Conservation (phyloP, 2,329 filamentous ascomycete species). For the Cladorrhinum sp. region DNA sequence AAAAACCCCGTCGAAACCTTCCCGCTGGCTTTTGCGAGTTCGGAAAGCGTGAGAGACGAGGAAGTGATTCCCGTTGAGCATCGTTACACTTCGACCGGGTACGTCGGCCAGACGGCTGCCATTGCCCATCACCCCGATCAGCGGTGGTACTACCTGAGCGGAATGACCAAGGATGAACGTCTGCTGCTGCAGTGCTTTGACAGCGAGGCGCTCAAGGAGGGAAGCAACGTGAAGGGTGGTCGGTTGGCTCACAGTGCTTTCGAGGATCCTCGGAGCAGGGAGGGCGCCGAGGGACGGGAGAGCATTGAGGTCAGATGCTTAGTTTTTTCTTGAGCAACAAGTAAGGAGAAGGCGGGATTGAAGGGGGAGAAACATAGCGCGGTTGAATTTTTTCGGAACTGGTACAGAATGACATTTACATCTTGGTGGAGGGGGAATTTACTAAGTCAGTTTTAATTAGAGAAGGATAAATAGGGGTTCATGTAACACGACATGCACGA, state of each 20-base stretch:
- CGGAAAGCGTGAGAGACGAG: conserved; percentile 55
- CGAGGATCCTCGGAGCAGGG: conserved; percentile 66
- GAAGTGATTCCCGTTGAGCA: conserved; percentile 73
- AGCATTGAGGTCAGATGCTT: conserved; percentile 87
- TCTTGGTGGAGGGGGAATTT: no score
- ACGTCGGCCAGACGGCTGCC: conserved; percentile 70
- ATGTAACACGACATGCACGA: no score
- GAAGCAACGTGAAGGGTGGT: conserved; percentile 49
- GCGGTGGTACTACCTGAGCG: conserved; percentile 76
- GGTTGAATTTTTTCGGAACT: not conserved
- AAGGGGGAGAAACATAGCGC: not conserved
- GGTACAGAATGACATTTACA: not conserved
- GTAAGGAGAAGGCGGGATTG: not conserved
- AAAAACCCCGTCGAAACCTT: conserved; percentile 59
- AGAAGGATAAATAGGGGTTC: no score
- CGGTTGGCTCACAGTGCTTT: conserved; percentile 75
- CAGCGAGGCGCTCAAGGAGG: conserved; percentile 53
- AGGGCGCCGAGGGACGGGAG: conserved; percentile 69
- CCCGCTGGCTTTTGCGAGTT: conserved; percentile 68
- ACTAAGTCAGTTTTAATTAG: no score
- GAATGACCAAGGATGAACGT: conserved; percentile 71
- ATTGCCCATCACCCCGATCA: conserved; percentile 61
- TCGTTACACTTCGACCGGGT: conserved; percentile 60
- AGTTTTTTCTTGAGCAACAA: conserved; percentile 63
- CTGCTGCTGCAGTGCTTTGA: conserved; percentile 78